Conservation (phyloP, 768 basidiomycete species). For the Mycena epipterygia region DNA sequence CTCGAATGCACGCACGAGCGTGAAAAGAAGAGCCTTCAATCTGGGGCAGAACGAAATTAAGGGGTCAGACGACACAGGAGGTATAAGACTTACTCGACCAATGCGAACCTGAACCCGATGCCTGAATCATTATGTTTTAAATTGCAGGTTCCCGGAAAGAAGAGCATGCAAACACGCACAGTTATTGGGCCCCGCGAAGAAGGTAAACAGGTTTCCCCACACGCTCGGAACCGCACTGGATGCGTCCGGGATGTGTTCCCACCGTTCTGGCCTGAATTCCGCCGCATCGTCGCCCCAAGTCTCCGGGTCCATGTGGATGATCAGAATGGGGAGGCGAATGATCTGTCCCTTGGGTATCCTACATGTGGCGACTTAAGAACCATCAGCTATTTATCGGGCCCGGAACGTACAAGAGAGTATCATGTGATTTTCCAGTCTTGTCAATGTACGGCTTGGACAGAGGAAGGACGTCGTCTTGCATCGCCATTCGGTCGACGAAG, state of each 20-base stretch:
- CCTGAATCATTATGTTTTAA: constrained; percentile 37
- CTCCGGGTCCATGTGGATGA: constrained; percentile 62
- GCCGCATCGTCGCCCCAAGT: constrained; percentile 75
- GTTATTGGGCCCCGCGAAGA: constrained; percentile 63
- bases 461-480: constrained; percentile 68
- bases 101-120: constrained; percentile 76
- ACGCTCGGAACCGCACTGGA: constrained; percentile 66
- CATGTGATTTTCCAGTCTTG: constrained; percentile 54
- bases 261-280: constrained; percentile 79
- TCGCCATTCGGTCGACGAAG: constrained; percentile 58
- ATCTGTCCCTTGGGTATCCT: constrained; percentile 61
- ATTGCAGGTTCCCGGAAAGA: not conserved
- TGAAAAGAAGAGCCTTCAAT: constrained; percentile 36
- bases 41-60: constrained; percentile 33
- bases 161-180: not conserved
- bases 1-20: constrained; percentile 61
- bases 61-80: not conserved
- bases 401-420: constrained; percentile 47
- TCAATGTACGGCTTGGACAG: constrained; percentile 56
- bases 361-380: no score
- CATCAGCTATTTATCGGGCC: no score
- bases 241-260: constrained; percentile 64
- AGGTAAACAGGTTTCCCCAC: constrained; percentile 71
- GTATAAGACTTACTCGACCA: constrained; percentile 59
- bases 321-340: constrained; percentile 63